phyloP scores from a whole-genome alignment of 2,329 filamentous ascomycete genomes.

The Talaromyces pinophilus region DNA sequence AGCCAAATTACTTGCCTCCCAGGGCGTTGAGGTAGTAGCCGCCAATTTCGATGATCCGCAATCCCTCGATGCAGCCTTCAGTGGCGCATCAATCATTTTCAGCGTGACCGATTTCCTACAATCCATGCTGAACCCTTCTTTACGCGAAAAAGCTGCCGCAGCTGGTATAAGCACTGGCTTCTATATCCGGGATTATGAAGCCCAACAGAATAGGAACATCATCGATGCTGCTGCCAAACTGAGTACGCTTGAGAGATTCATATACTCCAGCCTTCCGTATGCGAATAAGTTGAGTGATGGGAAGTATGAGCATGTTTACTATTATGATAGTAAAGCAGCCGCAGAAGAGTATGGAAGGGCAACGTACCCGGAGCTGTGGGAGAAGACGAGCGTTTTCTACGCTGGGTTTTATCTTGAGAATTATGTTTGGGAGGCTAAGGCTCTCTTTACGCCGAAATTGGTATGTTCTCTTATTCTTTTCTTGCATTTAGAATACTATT shows the following conservation, averaged over 20 bases:
- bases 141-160: constrained; percentile 31
- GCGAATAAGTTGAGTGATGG: constrained; percentile 50
- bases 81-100: constrained; percentile 55
- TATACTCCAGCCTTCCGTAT: constrained; percentile 53
- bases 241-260: constrained; percentile 45
- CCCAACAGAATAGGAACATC: constrained; percentile 50
- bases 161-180: not conserved
- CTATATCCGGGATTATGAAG: not conserved
- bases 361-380: constrained; percentile 41
- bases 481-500: not conserved
- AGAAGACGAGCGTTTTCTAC: constrained; percentile 11
- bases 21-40: constrained; percentile 34
- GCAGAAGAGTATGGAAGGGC: constrained; percentile 46
- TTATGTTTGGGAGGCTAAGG: not conserved
- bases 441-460: not conserved
- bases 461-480: not conserved
- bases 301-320: constrained; percentile 47
- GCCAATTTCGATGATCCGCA: constrained; percentile 33
- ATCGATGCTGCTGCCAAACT: constrained; percentile 52
- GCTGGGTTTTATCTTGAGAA: constrained; percentile 11
- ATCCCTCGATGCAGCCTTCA: constrained; percentile 36
- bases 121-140: constrained; percentile 12
- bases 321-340: constrained; percentile 50
- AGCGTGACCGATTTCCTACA: constrained; percentile 54
- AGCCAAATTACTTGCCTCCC: constrained; percentile 27